phyloP scores from a whole-genome alignment of 1,139 yeast genomes.

The Torulaspora globosa region DNA sequence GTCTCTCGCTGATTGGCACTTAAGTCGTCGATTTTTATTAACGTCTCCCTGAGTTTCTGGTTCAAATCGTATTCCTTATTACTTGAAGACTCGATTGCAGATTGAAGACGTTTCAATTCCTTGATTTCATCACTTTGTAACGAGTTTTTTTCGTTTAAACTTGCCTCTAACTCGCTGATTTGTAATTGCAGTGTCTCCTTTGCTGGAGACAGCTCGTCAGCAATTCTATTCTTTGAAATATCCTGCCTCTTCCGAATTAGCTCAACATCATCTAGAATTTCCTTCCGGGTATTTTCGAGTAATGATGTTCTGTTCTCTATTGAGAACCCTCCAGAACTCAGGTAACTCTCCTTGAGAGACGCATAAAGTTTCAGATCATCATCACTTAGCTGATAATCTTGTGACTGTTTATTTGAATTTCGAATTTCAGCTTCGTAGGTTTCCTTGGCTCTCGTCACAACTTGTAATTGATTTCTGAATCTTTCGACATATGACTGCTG shows the following conservation, averaged over 20 bases:
- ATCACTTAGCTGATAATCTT: constrained; percentile 43
- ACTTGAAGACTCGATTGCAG: constrained; percentile 36
- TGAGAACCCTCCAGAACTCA: constrained; percentile 55
- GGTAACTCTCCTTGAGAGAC: constrained; percentile 51
- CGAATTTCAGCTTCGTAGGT: constrained; percentile 45
- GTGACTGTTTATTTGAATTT: constrained; percentile 28
- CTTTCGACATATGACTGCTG: constrained; percentile 47
- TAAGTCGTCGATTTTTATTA: constrained; percentile 62
- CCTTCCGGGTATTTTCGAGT: constrained; percentile 45
- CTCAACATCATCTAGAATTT: constrained; percentile 41
- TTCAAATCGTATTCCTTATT: constrained; percentile 48
- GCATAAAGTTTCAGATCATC: constrained; percentile 61
- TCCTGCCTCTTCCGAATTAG: constrained; percentile 42
- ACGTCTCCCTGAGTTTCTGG: constrained; percentile 59
- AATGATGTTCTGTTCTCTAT: constrained; percentile 50
- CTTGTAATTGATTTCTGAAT: constrained; percentile 48
- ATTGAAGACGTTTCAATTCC: constrained; percentile 35
- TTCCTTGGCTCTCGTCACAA: constrained; percentile 43
- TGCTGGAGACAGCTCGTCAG: constrained; percentile 38
- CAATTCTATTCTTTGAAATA: constrained; percentile 41
- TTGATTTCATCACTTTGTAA: constrained; percentile 43
- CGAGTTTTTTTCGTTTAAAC: constrained; percentile 44
- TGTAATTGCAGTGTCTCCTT: constrained; percentile 44
- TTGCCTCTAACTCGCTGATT: constrained; percentile 39
- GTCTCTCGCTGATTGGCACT: constrained; percentile 75